Base-by-base conservation (phyloP, 768 basidiomycete species). In the Basidioascus undulatus region DNA sequence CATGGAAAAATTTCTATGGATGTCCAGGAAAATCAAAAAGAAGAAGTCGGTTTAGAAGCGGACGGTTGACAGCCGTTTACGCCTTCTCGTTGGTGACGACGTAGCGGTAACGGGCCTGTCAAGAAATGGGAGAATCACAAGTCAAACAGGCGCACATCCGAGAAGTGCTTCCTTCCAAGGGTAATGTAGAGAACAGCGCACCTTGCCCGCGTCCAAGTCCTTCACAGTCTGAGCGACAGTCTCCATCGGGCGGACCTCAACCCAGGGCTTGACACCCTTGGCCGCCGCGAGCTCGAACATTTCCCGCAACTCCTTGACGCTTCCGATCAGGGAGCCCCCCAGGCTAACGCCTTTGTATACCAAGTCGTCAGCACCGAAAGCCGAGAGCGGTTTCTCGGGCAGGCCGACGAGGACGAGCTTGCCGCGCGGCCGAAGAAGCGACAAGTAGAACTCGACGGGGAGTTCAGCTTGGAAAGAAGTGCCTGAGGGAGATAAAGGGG, bases 231-330 rank as follows among this genome's bases (percentile, higher is more conserved):
- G 28, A 15, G 40, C 19, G 9, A 37, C 45, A 19, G 39, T 23
- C 12, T 32, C 26, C 43, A 50, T 42, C 11, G 47, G 47, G 16
- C 44, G 42, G 6, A 25, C 36, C 41, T 52, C 45, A 25, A 57
- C 48, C 59, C 62, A 67, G 6, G 66, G 63, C 49, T 62, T 63
- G 44, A 74, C 57, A 6, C 57, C 58, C 54, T 71, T 68, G 44
- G 67, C 59, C 7, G 61, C 62, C 4, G 69, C 69, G 35, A 74
- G 62, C 35, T 68, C 52, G 32, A 72, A 59, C 68, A 72, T 71
- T 40, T 63, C 62, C 15, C 63, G 41, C n/a, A 60, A 61, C 49
- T 73, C 71, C 39, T 62, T 57, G 52, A 68, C 69, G 53, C 63
- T 68, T 28, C 69, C 73, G 39, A 72, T 65, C 45, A 59, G 55